Evolutionary conservation across 1,284 basidiomycete genomes (phyloP).

Genomic region (Xanthoconium separans): DNA sequence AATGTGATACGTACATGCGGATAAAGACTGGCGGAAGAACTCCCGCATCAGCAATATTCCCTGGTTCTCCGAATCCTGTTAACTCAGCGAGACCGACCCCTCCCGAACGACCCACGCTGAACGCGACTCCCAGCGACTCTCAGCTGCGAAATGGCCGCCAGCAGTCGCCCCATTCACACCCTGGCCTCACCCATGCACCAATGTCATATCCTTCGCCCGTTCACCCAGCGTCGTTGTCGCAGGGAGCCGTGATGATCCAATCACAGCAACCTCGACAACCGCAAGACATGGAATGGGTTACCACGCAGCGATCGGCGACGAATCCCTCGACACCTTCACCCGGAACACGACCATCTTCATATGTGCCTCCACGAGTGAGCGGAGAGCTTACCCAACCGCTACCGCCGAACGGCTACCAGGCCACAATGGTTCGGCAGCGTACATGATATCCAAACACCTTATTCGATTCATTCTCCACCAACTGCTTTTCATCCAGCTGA

Average conservation of each 20-base stretch:
- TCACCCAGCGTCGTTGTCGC: slow-evolving; percentile 41
- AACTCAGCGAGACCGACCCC: slow-evolving; percentile 26
- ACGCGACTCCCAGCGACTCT: slow-evolving; percentile 38
- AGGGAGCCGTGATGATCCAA: slow-evolving; percentile 42
- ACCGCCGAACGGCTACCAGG: slow-evolving; percentile 49
- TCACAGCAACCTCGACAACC: slow-evolving; percentile 38
- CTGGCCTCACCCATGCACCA: slow-evolving; percentile 39
- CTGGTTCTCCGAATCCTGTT: slow-evolving; percentile 28
- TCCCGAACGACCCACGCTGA: slow-evolving; percentile 37
- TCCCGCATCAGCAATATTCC: slow-evolving; percentile 36
- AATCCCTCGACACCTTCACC: slow-evolving; percentile 40
- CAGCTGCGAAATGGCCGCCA: slow-evolving; percentile 44
- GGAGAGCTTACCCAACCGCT: slow-evolving; percentile 42
- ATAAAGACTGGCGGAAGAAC: slow-evolving; percentile 46
- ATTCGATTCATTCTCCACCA: slow-evolving; percentile 19
- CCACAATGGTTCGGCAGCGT: slow-evolving; percentile 51
- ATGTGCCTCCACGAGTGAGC: slow-evolving; percentile 47
- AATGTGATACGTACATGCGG: slow-evolving; percentile 77
- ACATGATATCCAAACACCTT: slow-evolving; percentile 29
- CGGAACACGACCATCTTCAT: slow-evolving; percentile 57
- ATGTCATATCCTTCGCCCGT: slow-evolving; percentile 43
- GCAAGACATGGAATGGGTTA: slow-evolving; percentile 51
- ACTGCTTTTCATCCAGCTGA: slow-evolving; percentile 30
- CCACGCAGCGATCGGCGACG: slow-evolving; percentile 44
- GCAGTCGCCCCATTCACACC: slow-evolving; percentile 42